These are phyloP conservation scores for Boechera stricta DNA, from an alignment of 345 rosid species.

Conservation along the genomic window DNA sequence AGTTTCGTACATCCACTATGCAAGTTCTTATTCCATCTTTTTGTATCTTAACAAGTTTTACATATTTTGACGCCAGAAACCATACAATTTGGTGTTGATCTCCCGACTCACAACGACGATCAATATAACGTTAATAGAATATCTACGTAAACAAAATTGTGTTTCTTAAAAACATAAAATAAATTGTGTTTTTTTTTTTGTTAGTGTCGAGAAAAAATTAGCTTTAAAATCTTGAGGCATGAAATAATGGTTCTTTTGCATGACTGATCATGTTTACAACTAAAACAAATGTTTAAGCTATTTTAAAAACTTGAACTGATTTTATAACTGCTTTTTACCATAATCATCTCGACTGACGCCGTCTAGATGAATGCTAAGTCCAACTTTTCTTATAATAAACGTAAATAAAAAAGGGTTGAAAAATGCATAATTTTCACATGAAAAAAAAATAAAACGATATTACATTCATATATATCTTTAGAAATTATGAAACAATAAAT, in stretches of 20 bases:
- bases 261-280: neutral
- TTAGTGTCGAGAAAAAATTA: neutral
- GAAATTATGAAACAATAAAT: too few species aligned
- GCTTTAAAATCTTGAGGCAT: neutral
- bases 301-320: neutral
- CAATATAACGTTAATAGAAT: neutral
- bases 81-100: neutral
- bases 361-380: neutral
- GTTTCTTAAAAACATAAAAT: neutral
- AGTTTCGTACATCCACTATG: neutral
- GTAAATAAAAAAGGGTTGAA: neutral
- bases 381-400: neutral
- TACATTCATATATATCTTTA: too few species aligned
- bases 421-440: neutral
- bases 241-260: neutral
- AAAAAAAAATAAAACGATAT: too few species aligned
- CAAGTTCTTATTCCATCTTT: neutral
- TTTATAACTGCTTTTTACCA: neutral
- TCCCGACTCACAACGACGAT: neutral
- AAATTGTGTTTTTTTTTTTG: neutral
- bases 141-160: neutral
- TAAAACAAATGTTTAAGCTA: neutral
- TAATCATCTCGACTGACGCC: neutral
- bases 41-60: neutral
- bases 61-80: neutral